Evolutionary conservation across 2,329 filamentous ascomycete genomes (phyloP), one percentile per base, ranked within the genome.

Genomic region (Alternaria sp.): DNA sequence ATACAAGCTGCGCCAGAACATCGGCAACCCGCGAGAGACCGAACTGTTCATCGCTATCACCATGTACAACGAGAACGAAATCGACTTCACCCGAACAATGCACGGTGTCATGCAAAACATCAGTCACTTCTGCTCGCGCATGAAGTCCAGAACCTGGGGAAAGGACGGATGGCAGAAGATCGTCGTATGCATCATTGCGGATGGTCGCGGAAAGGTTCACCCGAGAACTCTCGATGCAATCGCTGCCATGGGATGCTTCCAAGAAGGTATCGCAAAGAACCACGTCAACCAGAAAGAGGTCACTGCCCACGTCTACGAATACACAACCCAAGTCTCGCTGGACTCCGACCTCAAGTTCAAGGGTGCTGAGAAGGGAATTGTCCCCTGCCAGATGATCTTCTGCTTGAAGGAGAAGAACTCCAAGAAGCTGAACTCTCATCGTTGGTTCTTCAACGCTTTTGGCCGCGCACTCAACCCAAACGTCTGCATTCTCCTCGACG

Each of bases 401-500:
- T 99, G 96, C 76, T 84, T 99, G 66, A 99, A 99, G 83, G 96
- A 99, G 80, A 94, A 96, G 83, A 99, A 99, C 79, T 88, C 91
- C 77, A 96, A 97, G 82, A 99, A 99, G 83, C 87, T 99, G 72
- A 99, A 99, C 84, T 97, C 94, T 1, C 96, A 99, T 81, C 89
- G 96, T 61, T 99, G 96, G 96, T 98, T 97, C 83, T 99, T 99
- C 85, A 99, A 99, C 77, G 96, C 96, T 0, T 97, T 99, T 77
- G 96, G 96, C 28, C 90, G 91, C 67, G 91, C 95, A 0, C 85
- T 99, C 23, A 97, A 95, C 70, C 96, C 96, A 0, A 99, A 99
- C 69, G 92, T 99, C 32, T 99, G 96, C 80, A 97, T 99, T 78
- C 83, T 99, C 66, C 90, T 99, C 13, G 96, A 99, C 79, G 96